These are phyloP conservation scores for Botrytis cinerea DNA, from an alignment of 2,329 filamentous ascomycete genomes.

Conservation along the genomic window DNA sequence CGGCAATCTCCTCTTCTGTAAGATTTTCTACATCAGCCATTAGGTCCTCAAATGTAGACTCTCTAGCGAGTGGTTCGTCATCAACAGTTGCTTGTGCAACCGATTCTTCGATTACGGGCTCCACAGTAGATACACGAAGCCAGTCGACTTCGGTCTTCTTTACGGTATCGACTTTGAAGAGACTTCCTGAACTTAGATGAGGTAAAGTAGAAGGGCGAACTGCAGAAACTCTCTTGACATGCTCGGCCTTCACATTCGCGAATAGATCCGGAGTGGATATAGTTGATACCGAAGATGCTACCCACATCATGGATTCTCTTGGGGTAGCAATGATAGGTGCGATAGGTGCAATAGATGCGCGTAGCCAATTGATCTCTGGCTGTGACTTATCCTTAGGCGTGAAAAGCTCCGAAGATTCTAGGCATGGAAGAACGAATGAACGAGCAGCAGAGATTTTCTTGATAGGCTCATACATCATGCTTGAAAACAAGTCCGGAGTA, in stretches of 20 bases:
- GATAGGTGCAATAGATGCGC: too few relatives aligned
- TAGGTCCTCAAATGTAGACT: constrained; percentile 6
- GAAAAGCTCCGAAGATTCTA: constrained; percentile 7
- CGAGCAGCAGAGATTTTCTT: not conserved
- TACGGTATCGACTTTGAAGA: constrained; percentile 26
- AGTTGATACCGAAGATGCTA: too few relatives aligned
- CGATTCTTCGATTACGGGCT: not conserved
- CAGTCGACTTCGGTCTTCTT: not conserved
- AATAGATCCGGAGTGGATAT: not conserved
- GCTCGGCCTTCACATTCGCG: not conserved
- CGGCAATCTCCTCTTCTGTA: constrained; percentile 3
- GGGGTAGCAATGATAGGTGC: too few relatives aligned
- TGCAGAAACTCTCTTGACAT: not conserved
- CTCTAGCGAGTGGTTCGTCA: not conserved
- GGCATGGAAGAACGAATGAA: not conserved
- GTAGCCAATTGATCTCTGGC: not conserved
- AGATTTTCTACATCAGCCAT: constrained; percentile 9
- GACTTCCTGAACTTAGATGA: constrained; percentile 27
- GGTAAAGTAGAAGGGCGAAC: constrained; percentile 22
- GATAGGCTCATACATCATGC: not conserved
- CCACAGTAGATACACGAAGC: not conserved
- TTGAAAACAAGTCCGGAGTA: constrained; percentile 3
- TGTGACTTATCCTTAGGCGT: not conserved
- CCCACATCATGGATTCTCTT: too few relatives aligned
- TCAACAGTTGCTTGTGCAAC: not conserved